Base-by-base conservation (phyloP, 441 rosid species). In the Populus hybrid region DNA sequence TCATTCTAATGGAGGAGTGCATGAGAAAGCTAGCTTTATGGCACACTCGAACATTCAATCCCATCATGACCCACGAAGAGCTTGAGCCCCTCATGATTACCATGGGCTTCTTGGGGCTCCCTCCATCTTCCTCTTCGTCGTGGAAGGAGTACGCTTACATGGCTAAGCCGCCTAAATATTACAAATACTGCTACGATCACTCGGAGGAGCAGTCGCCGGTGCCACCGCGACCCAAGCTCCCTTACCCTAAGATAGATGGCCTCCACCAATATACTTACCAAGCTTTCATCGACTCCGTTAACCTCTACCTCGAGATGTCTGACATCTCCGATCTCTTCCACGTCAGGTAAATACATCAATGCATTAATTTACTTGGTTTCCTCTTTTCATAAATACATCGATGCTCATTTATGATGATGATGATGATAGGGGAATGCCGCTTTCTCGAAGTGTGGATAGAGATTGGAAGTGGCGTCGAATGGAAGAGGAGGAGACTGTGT, bases 171-270 rank as follows among this genome's bases (percentile, higher is more conserved):
- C 21, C 21, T 54, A 54, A 30, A 30, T 30, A 54, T 54, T 6
- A 18, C 61, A 54, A 54, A 16, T 18, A 7, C 32, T 30, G 32
- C n/a, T 54, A 28, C 16, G 46, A 61, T 8, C 6, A 68, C 3
- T 35, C 36, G 8, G 30, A 42, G 12, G 73, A 73, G 75, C 70
- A 67, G 36, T 32, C 70, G 70, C 38, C 32, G 5, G 65, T 73
- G 67, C 87, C 76, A 4, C 89, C 86, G 1, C 77, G 84, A 28
- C 84, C 85, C 34, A 79, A 83, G 73, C 75, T 88, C 26, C 89
- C 93, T 0, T 84, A 85, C 78, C 89, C 91, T 16, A 84, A 82
- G 70, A 88, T 88, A 81, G 93, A 89, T 32, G 93, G 91, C 66
- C 87, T 88, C 70, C 90, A 89, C 70, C 77, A 80, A 57, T 83